phyloP scores from a whole-genome alignment of 2,329 filamentous ascomycete genomes.

The Ophiosphaerella narmari region DNA sequence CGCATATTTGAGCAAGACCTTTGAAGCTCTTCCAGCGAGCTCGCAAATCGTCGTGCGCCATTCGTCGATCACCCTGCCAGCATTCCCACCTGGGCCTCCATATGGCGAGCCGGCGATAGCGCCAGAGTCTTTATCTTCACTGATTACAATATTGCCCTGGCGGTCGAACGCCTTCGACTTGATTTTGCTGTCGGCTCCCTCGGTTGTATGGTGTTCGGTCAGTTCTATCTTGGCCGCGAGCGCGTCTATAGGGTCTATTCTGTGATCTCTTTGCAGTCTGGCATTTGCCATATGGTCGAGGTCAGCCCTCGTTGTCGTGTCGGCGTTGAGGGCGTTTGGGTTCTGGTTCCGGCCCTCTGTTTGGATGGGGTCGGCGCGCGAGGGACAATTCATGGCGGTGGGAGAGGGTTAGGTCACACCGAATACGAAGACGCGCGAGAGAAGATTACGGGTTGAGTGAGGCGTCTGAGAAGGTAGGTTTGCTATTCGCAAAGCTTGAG shows the following conservation, averaged over 20 bases:
- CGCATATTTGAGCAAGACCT: constrained; percentile 53
- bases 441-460: no score
- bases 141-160: no score
- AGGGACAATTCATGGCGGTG: constrained; percentile 66
- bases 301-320: constrained; percentile 65
- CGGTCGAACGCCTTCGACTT: no score
- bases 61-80: not conserved
- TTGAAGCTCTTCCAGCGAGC: constrained; percentile 4
- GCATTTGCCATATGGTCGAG: constrained; percentile 65
- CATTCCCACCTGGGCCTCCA: not conserved
- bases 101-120: no score
- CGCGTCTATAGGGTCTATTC: no score
- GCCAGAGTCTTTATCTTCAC: no score
- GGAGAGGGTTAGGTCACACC: no score
- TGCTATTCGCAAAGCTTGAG: no score
- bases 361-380: constrained; percentile 60
- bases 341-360: constrained; percentile 66
- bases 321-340: constrained; percentile 61
- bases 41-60: constrained; percentile 1
- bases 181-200: not conserved
- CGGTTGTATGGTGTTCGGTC: not conserved
- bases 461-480: no score
- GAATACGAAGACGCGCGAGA: no score
- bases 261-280: constrained; percentile 54
- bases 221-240: constrained; percentile 3